Evolutionary conservation across 163 green algal species (phyloP), one percentile per base, ranked within the genome.

Genomic region (Scenedesmus sp.): DNA sequence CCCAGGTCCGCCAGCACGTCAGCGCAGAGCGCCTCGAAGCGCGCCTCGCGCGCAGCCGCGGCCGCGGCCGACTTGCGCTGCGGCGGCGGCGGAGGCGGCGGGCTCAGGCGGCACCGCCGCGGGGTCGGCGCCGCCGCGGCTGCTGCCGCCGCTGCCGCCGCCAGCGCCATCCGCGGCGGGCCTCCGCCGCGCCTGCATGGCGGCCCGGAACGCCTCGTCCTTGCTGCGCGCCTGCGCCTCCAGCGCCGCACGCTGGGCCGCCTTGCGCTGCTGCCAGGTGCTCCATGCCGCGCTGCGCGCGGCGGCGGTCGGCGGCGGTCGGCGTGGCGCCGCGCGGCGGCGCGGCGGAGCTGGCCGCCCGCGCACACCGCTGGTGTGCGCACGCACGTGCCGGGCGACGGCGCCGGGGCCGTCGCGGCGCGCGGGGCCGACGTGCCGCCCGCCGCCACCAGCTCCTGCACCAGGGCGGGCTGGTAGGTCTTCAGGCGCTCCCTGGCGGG

Each of bases 211-310:
- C 2, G 36, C 26, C 45, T 60, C 63, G 48, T 73, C 74, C 50
- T 60, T 69, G 15, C 5, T 26, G 17, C 62, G 63, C 5, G 62
- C 74, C 48, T 75, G 53, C 6, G 47, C 74, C 53, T 75, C 63
- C 28, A 75, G 33, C 31, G 29, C 62, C 45, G 63, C 58, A 18
- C 74, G 63, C 51, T 81, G 74, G 5, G 63, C 74, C 44, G 53
- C 51, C 51, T 81, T 81, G 34, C 74, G 74, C 18, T 36, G 36
- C 28, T 81, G 34, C 74, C 74, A 81, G 33, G 51, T 60, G 53
- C 33, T 74, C 15, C 67, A 36, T 29, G 67, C 50, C 50, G 34
- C n/a, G 4, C 51, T 57, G n/a, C 20, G 50, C 9, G 22, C n/a
- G n/a, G n/a, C n/a, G n/a, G n/a, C n/a, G n/a, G n/a, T n/a, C n/a